A percentile compares a stretch with the other conserved stretches of the same genome.
Evolutionary conservation across 441 rosid genomes (phyloP).

Genomic region (Manihot esculenta): DNA sequence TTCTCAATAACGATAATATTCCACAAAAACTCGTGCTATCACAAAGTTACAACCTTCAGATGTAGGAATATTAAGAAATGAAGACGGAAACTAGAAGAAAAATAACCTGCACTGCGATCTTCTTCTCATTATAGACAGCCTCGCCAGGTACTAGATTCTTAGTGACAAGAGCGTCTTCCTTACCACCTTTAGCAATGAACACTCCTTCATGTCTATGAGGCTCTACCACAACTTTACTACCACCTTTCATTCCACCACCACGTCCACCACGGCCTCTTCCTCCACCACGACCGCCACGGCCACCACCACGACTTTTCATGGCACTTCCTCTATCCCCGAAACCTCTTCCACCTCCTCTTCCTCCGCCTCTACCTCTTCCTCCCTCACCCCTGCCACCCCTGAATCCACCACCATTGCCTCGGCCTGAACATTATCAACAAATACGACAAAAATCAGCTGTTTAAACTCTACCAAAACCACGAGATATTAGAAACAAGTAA

Average conservation of each 20-base stretch:
- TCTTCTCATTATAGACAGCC: constrained; percentile 92
- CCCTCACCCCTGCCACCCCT: constrained; percentile 67
- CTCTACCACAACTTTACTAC: constrained; percentile 79
- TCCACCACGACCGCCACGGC: constrained; percentile 30
- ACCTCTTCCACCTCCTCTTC: constrained; percentile 43
- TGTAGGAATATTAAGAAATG: background rate
- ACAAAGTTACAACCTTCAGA: background rate
- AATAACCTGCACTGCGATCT: constrained; percentile 77
- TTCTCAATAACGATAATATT: background rate
- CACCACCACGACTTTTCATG: constrained; percentile 33
- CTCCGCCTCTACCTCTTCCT: constrained; percentile 42
- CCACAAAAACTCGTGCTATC: background rate
- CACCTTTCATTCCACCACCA: constrained; percentile 84
- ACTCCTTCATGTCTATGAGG: constrained; percentile 93
- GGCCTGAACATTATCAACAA: constrained; percentile 32
- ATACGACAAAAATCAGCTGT: too few species aligned
- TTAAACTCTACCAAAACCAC: too few species aligned
- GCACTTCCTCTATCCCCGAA: constrained; percentile 41
- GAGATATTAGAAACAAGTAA: too few species aligned
- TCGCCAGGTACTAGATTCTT: constrained; percentile 93
- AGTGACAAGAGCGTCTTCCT: constrained; percentile 96
- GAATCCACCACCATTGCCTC: constrained; percentile 56
- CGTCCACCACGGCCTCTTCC: constrained; percentile 53
- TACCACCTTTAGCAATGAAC: constrained; percentile 90
- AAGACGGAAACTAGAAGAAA: background rate